Evolutionary conservation across 2,329 filamentous ascomycete species (phyloP).

Genomic region (Trichoderma afroharzianum): DNA sequence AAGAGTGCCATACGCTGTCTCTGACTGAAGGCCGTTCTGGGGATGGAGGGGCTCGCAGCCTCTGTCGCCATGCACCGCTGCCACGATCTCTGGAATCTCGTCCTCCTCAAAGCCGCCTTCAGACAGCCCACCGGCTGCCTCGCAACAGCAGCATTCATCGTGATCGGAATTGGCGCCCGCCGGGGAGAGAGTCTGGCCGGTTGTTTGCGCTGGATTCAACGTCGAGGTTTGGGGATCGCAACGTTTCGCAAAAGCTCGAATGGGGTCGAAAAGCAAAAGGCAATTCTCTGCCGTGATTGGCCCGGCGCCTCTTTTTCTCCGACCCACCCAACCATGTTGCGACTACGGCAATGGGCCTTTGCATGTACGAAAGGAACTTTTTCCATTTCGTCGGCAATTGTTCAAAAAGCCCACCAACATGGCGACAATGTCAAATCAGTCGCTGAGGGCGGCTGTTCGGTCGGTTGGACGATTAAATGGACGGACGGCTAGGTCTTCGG

Average conservation of each 20-base stretch:
- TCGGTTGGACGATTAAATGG: slow-evolving; percentile 21
- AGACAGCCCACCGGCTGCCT: slow-evolving; percentile 69
- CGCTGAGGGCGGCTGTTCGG: slow-evolving; percentile 27
- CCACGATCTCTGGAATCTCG: slow-evolving; percentile 46
- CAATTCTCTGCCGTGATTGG: slow-evolving; percentile 42
- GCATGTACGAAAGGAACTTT: slow-evolving; percentile 19
- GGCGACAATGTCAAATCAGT: slow-evolving; percentile 22
- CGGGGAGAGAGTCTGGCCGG: slow-evolving; percentile 16
- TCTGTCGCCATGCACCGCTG: slow-evolving; percentile 48
- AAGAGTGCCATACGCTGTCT: slow-evolving; percentile 33
- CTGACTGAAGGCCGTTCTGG: slow-evolving; percentile 29
- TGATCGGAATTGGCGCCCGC: slow-evolving; percentile 22
- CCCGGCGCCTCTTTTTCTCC: slow-evolving; percentile 31
- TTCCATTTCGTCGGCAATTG: slow-evolving; percentile 3
- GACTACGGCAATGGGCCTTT: background rate
- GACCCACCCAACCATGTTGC: slow-evolving; percentile 21
- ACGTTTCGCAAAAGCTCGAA: slow-evolving; percentile 21
- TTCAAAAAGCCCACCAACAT: background rate
- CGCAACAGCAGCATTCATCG: slow-evolving; percentile 59
- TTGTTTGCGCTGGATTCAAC: background rate
- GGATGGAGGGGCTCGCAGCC: slow-evolving; percentile 23
- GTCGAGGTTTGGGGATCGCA: background rate
- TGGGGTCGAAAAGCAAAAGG: slow-evolving; percentile 19
- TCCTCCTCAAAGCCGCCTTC: slow-evolving; percentile 60
- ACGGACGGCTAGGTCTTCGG: background rate